Evolutionary conservation across 2,329 filamentous ascomycete species (phyloP), one percentile per base, ranked within the genome.

Genomic region (Rugonectria rugulosa): DNA sequence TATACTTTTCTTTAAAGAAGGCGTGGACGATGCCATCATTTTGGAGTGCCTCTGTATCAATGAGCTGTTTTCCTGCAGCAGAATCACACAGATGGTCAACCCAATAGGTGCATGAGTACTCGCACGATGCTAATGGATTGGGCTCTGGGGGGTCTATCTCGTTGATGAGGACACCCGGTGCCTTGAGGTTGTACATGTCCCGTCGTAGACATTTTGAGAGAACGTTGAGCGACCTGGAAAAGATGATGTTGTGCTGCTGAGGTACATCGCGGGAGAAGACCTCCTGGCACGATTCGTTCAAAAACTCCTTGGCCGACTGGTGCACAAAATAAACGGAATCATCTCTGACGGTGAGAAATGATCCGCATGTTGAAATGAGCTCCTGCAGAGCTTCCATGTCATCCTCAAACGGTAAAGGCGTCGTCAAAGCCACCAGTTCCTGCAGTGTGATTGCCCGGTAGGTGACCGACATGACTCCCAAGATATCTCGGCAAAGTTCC

Each of bases 231-330:
- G 74, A 79, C 26, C 60, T 65, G 6, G 58, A 66, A 47, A 75
- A 72, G 6, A 79, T 71, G 0, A 4, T 6, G 17, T 65, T 36
- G 48, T 79, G 73, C 12, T 59, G 46, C 2, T 62, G 34, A 21
- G 49, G 32, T 7, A 50, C 36, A 3, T 73, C 70, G 26, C 14
- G 34, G 7, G 70, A 69, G 38, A 76, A 73, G 5, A 77, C 64
- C 15, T 58, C 40, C 17, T 46, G 12, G 4, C 41, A 47, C 41
- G 56, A 61, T 8, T 67, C 49, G n/a, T 62, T 23, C 3, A 80
- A 49, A 57, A 67, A 76, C 20, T 79, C 76, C 60, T 77, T 78
- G 1, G 73, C 77, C 6, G 75, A 78, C 50, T 77, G 71, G 59
- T 79, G 74, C 2, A 79, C 67, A 60, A 77, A 71, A 45, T 64